These are phyloP conservation scores for Ophiostoma ulmi DNA, from an alignment of 2,329 filamentous ascomycete species.

Conservation along the genomic window DNA sequence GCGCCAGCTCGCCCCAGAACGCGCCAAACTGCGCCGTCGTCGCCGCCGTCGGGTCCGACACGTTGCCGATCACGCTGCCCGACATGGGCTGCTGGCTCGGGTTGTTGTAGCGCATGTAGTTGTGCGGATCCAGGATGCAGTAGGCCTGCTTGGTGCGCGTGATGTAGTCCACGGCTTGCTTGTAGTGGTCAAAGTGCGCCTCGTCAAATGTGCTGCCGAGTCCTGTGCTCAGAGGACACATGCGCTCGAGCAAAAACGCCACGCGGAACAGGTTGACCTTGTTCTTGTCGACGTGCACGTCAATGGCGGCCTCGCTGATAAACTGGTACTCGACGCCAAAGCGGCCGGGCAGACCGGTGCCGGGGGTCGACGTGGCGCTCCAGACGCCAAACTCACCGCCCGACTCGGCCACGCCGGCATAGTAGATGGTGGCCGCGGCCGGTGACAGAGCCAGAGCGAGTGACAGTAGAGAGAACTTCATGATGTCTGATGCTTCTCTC, in stretches of 20 bases:
- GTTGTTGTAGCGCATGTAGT: slow-evolving; percentile 52
- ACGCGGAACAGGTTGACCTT: neutral
- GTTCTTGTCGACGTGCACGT: neutral
- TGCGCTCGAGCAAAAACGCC: neutral
- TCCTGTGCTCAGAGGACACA: neutral
- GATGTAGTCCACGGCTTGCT: slow-evolving; percentile 46
- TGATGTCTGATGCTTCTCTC: neutral
- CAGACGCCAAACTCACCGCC: slow-evolving; percentile 45
- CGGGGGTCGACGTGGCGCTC: slow-evolving; percentile 35
- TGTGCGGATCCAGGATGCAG: slow-evolving; percentile 48
- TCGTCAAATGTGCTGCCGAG: neutral
- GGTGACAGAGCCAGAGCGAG: slow-evolving; percentile 10
- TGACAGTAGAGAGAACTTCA: neutral
- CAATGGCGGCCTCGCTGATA: neutral
- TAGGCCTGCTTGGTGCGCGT: slow-evolving; percentile 44
- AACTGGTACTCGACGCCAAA: slow-evolving; percentile 38
- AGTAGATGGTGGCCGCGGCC: slow-evolving; percentile 42
- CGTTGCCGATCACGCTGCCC: slow-evolving; percentile 47
- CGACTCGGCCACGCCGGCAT: slow-evolving; percentile 45
- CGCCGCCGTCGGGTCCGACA: slow-evolving; percentile 40
- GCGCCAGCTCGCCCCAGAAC: slow-evolving; percentile 47
- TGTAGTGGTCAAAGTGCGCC: neutral
- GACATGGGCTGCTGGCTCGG: slow-evolving; percentile 45
- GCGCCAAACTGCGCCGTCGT: slow-evolving; percentile 44
- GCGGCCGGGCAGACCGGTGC: slow-evolving; percentile 44